phyloP scores from a whole-genome alignment of 768 basidiomycete species.

The Termitomyces sp. region DNA sequence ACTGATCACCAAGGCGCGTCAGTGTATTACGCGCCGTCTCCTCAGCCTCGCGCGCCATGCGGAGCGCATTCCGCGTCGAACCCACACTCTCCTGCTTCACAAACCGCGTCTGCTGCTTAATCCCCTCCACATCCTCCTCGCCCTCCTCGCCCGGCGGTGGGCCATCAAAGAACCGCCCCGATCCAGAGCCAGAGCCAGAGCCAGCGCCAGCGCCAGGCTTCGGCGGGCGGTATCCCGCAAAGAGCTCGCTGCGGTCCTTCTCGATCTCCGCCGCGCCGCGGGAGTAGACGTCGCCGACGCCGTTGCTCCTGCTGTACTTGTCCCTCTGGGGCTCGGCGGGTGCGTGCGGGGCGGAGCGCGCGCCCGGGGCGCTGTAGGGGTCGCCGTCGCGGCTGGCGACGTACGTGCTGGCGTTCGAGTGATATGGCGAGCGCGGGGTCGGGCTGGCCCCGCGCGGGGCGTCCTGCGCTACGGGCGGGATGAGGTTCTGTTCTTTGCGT shows the following conservation, averaged over 20 bases:
- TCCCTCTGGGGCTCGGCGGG: slow-evolving; percentile 25
- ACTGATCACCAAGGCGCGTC: slow-evolving; percentile 82
- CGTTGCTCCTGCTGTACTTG: slow-evolving; percentile 46
- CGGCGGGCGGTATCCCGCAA: slow-evolving; percentile 66
- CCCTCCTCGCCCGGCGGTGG: slow-evolving; percentile 64
- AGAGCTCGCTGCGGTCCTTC: slow-evolving; percentile 66
- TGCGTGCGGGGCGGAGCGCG: slow-evolving; percentile 8
- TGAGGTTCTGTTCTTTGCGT: slow-evolving; percentile 56
- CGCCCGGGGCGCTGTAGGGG: slow-evolving; percentile 35
- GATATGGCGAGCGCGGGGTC: slow-evolving; percentile 30
- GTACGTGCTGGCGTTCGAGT: slow-evolving; percentile 57
- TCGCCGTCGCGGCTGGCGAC: slow-evolving; percentile 55
- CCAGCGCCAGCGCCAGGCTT: too few relatives aligned
- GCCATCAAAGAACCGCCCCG: slow-evolving; percentile 68
- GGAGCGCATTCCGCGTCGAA: slow-evolving; percentile 86
- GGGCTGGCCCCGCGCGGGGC: slow-evolving; percentile 28
- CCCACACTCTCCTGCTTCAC: slow-evolving; percentile 90
- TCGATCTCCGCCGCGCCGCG: slow-evolving; percentile 57
- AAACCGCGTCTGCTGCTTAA: slow-evolving; percentile 87
- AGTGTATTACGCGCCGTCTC: slow-evolving; percentile 90
- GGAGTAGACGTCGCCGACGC: slow-evolving; percentile 61
- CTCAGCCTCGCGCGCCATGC: slow-evolving; percentile 93
- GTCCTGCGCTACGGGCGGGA: slow-evolving; percentile 55
- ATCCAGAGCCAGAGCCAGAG: too few relatives aligned
- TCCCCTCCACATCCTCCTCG: slow-evolving; percentile 89